These are phyloP conservation scores for Kuraishia ogatae DNA, from an alignment of 805 yeast genomes.

Conservation along the genomic window DNA sequence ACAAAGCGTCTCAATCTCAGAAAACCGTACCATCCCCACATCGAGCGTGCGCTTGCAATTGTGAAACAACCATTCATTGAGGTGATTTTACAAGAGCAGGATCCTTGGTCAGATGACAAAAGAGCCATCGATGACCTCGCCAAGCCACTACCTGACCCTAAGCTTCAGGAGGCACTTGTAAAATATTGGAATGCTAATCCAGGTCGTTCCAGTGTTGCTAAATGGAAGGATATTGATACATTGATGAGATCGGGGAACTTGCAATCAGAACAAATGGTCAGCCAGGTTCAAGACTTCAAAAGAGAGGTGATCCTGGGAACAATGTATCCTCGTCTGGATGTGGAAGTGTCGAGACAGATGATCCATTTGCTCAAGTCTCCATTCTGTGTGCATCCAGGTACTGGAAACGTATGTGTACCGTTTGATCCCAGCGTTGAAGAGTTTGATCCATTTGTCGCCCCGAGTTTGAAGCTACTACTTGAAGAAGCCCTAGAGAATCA, in stretches of 20 bases:
- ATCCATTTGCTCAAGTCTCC: constrained; percentile 94
- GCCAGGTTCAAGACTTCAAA: constrained; percentile 54
- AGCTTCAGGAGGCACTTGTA: constrained; percentile 41
- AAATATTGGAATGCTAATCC: constrained; percentile 51
- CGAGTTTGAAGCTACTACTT: constrained; percentile 59
- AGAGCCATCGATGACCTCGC: constrained; percentile 49
- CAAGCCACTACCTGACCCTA: constrained; percentile 54
- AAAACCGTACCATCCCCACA: constrained; percentile 87
- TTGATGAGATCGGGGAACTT: constrained; percentile 37
- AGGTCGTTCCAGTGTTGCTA: constrained; percentile 44
- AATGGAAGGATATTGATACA: constrained; percentile 72
- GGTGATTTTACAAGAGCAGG: constrained; percentile 69
- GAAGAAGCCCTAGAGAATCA: constrained; percentile 43
- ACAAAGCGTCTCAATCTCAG: constrained; percentile 42
- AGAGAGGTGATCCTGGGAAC: constrained; percentile 72
- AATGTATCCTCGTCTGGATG: constrained; percentile 87
- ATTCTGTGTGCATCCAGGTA: constrained; percentile 92
- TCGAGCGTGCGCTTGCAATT: constrained; percentile 64
- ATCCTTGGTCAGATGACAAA: constrained; percentile 66
- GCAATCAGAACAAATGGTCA: neutral
- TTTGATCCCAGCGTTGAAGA: constrained; percentile 42
- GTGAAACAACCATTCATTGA: constrained; percentile 56
- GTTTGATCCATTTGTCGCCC: constrained; percentile 76
- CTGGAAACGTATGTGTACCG: constrained; percentile 94
- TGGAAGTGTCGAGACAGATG: constrained; percentile 83